Conservation (phyloP, 352 stramenopile genomes). For the Elongisporangium prolatum region DNA sequence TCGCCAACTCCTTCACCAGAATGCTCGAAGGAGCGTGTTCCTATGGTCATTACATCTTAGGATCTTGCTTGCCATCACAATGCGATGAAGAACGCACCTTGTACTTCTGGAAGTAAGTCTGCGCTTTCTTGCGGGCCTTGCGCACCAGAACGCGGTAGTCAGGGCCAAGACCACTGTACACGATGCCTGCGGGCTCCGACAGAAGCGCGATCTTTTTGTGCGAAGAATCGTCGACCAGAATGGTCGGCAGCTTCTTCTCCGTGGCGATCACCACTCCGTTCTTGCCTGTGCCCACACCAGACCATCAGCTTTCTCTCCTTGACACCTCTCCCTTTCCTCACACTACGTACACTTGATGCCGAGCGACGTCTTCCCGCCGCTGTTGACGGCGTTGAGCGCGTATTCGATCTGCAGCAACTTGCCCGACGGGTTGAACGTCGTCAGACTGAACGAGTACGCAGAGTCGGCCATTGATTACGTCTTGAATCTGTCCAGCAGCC, state of each 20-base stretch:
- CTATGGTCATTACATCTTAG: conserved; percentile 10
- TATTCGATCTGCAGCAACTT: conserved; percentile 99
- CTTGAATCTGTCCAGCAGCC: background rate
- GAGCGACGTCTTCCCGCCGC: conserved; percentile 95
- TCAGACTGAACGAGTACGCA: conserved; percentile 99
- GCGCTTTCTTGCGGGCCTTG: conserved; percentile 94
- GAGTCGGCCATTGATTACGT: conserved; percentile 90
- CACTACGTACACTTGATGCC: conserved; percentile 92
- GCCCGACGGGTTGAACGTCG: conserved; percentile 98
- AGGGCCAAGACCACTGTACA: conserved; percentile 97
- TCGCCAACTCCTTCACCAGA: conserved; percentile 95
- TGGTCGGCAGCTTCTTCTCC: conserved; percentile 97
- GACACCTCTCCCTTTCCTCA: background rate
- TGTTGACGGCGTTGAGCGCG: conserved; percentile 97
- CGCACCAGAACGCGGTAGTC: conserved; percentile 98
- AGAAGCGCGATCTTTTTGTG: conserved; percentile 97
- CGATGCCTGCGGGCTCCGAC: conserved; percentile 89
- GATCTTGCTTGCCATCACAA: background rate
- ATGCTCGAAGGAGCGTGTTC: conserved; percentile 93
- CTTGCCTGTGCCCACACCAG: conserved; percentile 67
- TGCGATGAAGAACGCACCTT: conserved; percentile 28
- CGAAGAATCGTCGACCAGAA: conserved; percentile 94
- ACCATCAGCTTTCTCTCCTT: background rate
- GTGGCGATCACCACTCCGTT: conserved; percentile 99
- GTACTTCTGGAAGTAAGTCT: conserved; percentile 96